Conservation (phyloP, 1,139 yeast genomes). For the Yamadazyma blattariae region DNA sequence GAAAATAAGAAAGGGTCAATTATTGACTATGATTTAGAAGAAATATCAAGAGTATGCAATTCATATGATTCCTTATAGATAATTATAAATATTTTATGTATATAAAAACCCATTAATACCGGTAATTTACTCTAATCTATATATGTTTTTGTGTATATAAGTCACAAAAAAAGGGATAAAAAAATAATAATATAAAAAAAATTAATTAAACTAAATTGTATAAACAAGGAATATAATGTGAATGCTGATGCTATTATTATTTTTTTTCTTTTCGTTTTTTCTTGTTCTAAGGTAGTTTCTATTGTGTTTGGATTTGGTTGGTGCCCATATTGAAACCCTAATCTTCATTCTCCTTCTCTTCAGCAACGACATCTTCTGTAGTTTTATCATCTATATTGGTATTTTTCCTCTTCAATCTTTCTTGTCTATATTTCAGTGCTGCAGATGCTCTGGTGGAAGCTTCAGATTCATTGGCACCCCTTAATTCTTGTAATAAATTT, state of each 20-base stretch:
- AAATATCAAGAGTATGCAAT: slow-evolving; percentile 18
- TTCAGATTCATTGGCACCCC: slow-evolving; percentile 31
- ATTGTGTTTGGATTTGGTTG: too few relatives aligned
- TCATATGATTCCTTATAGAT: slow-evolving; percentile 16
- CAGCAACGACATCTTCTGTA: too few relatives aligned
- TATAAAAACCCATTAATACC: slow-evolving; percentile 1
- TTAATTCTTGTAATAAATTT: slow-evolving; percentile 53
- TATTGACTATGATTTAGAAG: slow-evolving; percentile 39
- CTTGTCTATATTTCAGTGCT: slow-evolving; percentile 39
- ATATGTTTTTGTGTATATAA: too few relatives aligned
- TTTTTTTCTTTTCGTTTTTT: neutral
- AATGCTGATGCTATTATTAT: neutral
- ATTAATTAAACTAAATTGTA: neutral
- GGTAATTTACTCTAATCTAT: neutral
- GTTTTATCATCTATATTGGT: slow-evolving; percentile 1
- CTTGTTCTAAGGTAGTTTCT: too few relatives aligned
- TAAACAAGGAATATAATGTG: neutral
- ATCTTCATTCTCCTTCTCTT: too few relatives aligned
- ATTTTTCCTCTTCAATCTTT: slow-evolving; percentile 18
- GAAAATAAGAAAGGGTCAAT: slow-evolving; percentile 23
- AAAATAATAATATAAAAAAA: slow-evolving; percentile 1
- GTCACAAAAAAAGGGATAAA: too few relatives aligned
- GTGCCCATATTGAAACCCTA: too few relatives aligned
- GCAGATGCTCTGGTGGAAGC: slow-evolving; percentile 20
- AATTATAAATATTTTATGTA: neutral